Conservation (phyloP, 1,139 yeast species). For the Saccharomyces hybrid region DNA sequence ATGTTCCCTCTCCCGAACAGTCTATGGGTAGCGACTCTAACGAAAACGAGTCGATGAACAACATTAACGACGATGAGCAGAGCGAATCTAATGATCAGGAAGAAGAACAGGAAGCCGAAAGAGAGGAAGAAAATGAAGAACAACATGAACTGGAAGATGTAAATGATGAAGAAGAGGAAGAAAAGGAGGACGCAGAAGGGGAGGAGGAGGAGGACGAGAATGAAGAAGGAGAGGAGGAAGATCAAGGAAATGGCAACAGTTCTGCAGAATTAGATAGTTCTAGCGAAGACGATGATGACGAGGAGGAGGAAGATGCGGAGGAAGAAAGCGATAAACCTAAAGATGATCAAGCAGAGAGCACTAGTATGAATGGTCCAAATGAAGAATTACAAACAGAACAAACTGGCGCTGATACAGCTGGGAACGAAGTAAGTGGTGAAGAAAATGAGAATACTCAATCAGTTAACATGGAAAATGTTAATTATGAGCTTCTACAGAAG, state of each 20-base stretch:
- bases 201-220: constrained; percentile 15
- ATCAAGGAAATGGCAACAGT: constrained; percentile 13
- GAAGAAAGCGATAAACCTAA: constrained; percentile 6
- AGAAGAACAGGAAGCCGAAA: constrained; percentile 5
- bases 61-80: background rate
- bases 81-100: background rate
- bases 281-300: constrained; percentile 10
- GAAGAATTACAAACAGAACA: constrained; percentile 9
- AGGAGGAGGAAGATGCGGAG: constrained; percentile 9
- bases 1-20: background rate
- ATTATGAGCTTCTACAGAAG: constrained; percentile 23
- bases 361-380: constrained; percentile 5
- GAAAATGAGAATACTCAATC: constrained; percentile 6
- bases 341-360: background rate
- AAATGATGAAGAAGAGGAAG: constrained; percentile 19
- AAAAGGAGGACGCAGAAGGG: constrained; percentile 16
- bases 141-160: constrained; percentile 19
- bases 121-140: constrained; percentile 18
- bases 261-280: background rate
- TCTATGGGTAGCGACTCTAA: background rate
- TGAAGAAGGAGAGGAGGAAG: constrained; percentile 13
- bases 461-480: constrained; percentile 14
- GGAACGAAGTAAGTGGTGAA: background rate
- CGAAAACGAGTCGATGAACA: background rate
- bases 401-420: constrained; percentile 8